Conservation (phyloP, 129 eudicot species). For the Lonicera japonica region DNA sequence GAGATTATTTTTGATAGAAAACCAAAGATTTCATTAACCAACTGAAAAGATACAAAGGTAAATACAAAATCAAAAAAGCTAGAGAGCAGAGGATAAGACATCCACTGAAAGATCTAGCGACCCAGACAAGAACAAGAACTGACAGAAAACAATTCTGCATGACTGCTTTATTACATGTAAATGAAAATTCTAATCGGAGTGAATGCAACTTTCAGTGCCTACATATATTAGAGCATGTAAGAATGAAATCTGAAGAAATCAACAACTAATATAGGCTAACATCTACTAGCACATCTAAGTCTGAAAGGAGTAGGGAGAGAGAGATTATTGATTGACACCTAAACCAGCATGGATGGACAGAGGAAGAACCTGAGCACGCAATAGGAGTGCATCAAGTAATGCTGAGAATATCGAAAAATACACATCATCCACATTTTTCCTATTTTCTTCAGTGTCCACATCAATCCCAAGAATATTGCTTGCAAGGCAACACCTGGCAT, state of each 20-base stretch:
- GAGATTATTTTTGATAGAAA: no score
- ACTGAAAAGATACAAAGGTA: no score
- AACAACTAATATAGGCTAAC: neutral
- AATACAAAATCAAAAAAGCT: no score
- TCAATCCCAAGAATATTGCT: slow-evolving; percentile 64
- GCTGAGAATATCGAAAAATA: slow-evolving; percentile 72
- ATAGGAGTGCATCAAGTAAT: slow-evolving; percentile 77
- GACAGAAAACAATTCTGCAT: no score
- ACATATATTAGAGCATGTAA: neutral
- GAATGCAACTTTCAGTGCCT: neutral
- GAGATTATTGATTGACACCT: neutral
- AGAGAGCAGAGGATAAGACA: no score
- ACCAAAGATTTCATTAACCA: no score
- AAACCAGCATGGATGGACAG: neutral
- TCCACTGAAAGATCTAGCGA: no score
- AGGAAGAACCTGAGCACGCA: slow-evolving; percentile 74
- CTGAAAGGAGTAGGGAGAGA: neutral
- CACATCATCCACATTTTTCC: slow-evolving; percentile 41
- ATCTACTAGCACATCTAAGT: neutral
- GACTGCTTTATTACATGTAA: no score
- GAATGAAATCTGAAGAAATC: neutral
- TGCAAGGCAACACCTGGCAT: slow-evolving; percentile 78
- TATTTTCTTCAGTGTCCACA: slow-evolving; percentile 30
- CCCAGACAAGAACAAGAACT: no score
- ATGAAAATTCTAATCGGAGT: neutral